Evolutionary conservation across 1,139 yeast species (phyloP).

Genomic region (Magnusiomyces tetraspermus): DNA sequence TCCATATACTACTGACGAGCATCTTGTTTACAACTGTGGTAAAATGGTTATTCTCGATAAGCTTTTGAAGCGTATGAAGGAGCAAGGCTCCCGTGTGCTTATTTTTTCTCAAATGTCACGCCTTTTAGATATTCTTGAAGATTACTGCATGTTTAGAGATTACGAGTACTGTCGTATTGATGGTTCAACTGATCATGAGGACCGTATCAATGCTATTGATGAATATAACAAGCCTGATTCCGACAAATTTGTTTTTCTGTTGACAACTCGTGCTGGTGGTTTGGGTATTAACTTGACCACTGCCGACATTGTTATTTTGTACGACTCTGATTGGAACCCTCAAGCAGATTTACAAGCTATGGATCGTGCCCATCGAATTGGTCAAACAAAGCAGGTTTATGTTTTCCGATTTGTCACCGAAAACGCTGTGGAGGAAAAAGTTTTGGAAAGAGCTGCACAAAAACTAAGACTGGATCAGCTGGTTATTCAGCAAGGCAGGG

Average conservation of each 20-base stretch:
- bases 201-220: constrained; percentile 85
- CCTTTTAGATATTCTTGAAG: constrained; percentile 82
- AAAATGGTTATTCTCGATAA: constrained; percentile 86
- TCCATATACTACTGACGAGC: constrained; percentile 94
- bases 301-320: constrained; percentile 83
- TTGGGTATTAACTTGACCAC: constrained; percentile 87
- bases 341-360: constrained; percentile 98
- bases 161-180: constrained; percentile 89
- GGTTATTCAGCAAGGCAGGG: constrained; percentile 89
- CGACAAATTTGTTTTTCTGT: constrained; percentile 70
- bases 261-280: constrained; percentile 97
- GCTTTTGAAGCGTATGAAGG: constrained; percentile 59
- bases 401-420: constrained; percentile 92
- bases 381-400: constrained; percentile 91
- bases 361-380: constrained; percentile 98
- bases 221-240: constrained; percentile 80
- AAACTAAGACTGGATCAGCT: constrained; percentile 85
- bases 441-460: constrained; percentile 91
- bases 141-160: constrained; percentile 78
- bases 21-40: constrained; percentile 78
- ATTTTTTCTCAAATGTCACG: constrained; percentile 96
- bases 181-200: constrained; percentile 92
- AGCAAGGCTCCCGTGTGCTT: constrained; percentile 79
- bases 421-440: constrained; percentile 93
- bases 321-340: constrained; percentile 98